These are phyloP conservation scores for Wickerhamomyces mucosus DNA, from an alignment of 805 yeast species.

Conservation along the genomic window DNA sequence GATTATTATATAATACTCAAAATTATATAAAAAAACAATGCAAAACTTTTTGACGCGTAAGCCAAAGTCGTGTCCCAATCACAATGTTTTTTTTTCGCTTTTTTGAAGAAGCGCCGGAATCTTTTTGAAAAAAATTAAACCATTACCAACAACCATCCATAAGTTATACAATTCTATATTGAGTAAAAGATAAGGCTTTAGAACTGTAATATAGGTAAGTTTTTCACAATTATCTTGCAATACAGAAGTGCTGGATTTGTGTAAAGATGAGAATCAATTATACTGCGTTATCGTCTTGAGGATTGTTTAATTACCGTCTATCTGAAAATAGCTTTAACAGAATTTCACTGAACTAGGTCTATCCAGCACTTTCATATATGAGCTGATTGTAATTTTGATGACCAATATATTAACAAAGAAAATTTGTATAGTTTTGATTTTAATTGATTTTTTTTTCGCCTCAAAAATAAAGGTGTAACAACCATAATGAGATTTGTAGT, in stretches of 20 bases:
- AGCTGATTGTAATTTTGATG: neutral
- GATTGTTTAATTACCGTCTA: constrained; percentile 22
- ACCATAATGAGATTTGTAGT: neutral
- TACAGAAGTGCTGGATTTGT: neutral
- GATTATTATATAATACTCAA: too few relatives aligned
- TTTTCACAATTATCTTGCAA: too few relatives aligned
- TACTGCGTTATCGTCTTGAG: constrained; percentile 28
- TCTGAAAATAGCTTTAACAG: constrained; percentile 17
- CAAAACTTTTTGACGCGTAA: too few relatives aligned
- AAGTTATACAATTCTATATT: too few relatives aligned
- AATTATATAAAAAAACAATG: too few relatives aligned
- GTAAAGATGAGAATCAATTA: constrained; percentile 16
- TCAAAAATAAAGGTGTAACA: neutral
- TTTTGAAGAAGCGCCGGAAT: too few relatives aligned
- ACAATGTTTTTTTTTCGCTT: too few relatives aligned
- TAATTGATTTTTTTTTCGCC: neutral
- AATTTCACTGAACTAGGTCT: constrained; percentile 3
- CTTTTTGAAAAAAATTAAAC: too few relatives aligned
- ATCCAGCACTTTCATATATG: too few relatives aligned
- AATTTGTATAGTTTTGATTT: neutral
- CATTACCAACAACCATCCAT: too few relatives aligned
- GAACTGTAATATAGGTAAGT: constrained; percentile 3
- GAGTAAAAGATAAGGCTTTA: too few relatives aligned
- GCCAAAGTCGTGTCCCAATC: too few relatives aligned
- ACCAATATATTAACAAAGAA: neutral